These are phyloP conservation scores for Cunninghamia lanceolata DNA, from an alignment of 75 land plant species.

Conservation along the genomic window DNA sequence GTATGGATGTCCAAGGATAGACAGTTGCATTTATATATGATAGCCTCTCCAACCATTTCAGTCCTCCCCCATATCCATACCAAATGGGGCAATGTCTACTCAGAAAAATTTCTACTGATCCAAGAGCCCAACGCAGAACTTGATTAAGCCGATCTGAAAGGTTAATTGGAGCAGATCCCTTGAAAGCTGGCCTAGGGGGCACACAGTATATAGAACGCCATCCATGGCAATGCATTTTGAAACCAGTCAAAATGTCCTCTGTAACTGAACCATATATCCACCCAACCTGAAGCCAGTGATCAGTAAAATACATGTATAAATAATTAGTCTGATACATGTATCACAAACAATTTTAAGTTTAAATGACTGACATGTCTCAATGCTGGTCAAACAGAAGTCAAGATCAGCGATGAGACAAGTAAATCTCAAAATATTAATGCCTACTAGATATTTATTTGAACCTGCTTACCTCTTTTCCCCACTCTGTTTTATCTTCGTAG, in stretches of 20 bases:
- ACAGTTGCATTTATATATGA: slow-evolving; percentile 67
- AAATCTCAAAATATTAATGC: neutral
- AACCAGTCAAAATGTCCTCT: slow-evolving; percentile 70
- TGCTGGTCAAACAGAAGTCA: neutral
- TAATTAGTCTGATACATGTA: neutral
- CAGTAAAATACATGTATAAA: neutral
- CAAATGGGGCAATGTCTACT: slow-evolving; percentile 81
- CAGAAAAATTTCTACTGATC: slow-evolving; percentile 74
- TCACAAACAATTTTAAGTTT: neutral
- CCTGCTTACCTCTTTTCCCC: slow-evolving; percentile 69
- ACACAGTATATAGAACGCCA: slow-evolving; percentile 85
- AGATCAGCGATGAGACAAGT: neutral
- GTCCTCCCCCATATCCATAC: slow-evolving; percentile 70
- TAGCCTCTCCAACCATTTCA: slow-evolving; percentile 60
- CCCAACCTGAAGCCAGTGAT: slow-evolving; percentile 45
- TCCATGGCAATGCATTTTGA: slow-evolving; percentile 76
- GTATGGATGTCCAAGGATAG: slow-evolving; percentile 70
- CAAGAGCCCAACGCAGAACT: slow-evolving; percentile 75
- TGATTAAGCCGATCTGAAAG: slow-evolving; percentile 71
- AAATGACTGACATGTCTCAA: neutral
- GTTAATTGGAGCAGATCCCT: slow-evolving; percentile 77
- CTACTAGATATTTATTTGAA: neutral
- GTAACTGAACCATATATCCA: slow-evolving; percentile 87
- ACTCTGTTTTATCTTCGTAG: slow-evolving; percentile 73
- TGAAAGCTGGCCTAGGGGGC: slow-evolving; percentile 62